phyloP scores from a whole-genome alignment of 2,329 filamentous ascomycete species.

The Pseudogymnoascus sp. region DNA sequence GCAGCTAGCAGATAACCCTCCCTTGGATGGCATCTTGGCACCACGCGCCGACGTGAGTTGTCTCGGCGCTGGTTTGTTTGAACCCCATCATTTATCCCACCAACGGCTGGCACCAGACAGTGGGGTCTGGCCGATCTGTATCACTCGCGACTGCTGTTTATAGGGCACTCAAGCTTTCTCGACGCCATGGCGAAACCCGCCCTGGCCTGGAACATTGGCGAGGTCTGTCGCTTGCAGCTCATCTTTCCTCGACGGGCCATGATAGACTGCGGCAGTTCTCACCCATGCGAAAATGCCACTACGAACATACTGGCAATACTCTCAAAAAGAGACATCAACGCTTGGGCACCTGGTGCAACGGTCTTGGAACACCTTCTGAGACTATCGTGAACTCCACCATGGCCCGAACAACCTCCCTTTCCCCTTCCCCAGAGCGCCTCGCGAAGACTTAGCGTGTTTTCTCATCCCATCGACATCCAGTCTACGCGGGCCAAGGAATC shows the following conservation, averaged over 20 bases:
- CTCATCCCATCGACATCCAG: slow-evolving; percentile 17
- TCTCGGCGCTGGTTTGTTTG: neutral
- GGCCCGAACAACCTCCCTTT: neutral
- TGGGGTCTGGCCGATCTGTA: neutral
- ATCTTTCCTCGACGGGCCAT: neutral
- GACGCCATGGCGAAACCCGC: neutral
- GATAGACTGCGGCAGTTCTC: neutral
- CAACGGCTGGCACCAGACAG: neutral
- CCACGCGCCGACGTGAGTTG: neutral
- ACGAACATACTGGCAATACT: neutral
- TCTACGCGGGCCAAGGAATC: slow-evolving; percentile 9
- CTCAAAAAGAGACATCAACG: neutral
- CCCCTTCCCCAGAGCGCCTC: neutral
- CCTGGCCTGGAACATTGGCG: neutral
- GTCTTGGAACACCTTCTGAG: slow-evolving; percentile 3
- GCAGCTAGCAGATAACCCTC: neutral
- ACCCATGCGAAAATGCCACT: neutral
- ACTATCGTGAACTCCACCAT: slow-evolving; percentile 1
- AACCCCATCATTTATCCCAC: slow-evolving; percentile 4
- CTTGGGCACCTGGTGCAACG: neutral
- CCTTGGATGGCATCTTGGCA: neutral
- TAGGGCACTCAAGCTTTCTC: neutral
- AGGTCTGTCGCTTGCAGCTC: neutral
- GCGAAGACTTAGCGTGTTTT: neutral
- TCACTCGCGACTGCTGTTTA: neutral